phyloP scores from a whole-genome alignment of 306 rosid genomes.

The Glycine latifolia region DNA sequence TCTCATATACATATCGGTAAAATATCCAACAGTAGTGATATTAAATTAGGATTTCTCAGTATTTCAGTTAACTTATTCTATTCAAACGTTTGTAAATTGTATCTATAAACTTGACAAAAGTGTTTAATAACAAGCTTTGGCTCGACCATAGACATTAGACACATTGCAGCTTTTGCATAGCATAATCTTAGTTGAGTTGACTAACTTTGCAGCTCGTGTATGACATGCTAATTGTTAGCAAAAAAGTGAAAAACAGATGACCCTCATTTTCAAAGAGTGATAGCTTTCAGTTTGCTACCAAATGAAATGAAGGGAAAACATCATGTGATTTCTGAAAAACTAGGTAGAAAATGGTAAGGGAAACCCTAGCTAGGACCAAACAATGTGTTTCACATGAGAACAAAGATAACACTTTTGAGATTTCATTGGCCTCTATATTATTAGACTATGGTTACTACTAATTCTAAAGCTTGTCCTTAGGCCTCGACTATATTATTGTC shows the following conservation, averaged over 20 bases:
- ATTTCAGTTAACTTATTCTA: background rate
- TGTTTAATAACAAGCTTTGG: background rate
- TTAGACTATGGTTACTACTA: too few relatives aligned
- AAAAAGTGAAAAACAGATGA: background rate
- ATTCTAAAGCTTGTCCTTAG: background rate
- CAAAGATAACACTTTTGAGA: conserved; percentile 5
- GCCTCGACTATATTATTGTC: background rate
- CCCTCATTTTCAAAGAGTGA: background rate
- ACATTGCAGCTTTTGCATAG: conserved; percentile 15
- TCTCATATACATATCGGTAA: background rate
- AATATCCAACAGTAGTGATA: too few relatives aligned
- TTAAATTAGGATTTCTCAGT: too few relatives aligned
- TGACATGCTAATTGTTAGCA: background rate
- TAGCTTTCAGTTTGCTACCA: conserved; percentile 11
- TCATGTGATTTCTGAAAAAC: background rate
- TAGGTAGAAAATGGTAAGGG: background rate
- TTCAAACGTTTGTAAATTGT: background rate
- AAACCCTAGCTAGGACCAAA: background rate
- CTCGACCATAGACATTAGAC: background rate
- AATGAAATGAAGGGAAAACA: conserved; percentile 10
- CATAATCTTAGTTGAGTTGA: background rate
- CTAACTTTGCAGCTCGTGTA: background rate
- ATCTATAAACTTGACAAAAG: background rate
- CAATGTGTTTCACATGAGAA: conserved; percentile 20
- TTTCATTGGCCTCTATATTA: background rate